A percentile compares a stretch with the other conserved stretches of the same genome.
Conservation (phyloP, 176 grass and related monocot genomes). For the Raddia distichophylla region DNA sequence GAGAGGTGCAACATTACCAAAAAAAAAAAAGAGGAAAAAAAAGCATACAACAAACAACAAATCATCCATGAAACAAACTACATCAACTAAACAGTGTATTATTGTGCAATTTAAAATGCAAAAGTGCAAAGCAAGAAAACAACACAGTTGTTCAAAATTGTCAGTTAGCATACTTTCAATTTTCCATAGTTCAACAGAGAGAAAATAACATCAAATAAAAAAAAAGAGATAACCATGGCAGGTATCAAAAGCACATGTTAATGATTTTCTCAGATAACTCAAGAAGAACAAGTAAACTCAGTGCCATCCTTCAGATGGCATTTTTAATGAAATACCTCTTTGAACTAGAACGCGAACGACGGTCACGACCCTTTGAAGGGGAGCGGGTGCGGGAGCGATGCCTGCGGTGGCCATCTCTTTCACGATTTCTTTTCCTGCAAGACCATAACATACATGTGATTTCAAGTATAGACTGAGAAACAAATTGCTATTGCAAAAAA, state of each 20-base stretch:
- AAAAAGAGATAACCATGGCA: neutral
- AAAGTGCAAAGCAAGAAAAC: neutral
- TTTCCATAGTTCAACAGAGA: neutral
- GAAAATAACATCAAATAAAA: neutral
- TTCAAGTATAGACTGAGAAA: neutral
- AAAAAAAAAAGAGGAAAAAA: conserved; percentile 2
- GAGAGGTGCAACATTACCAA: neutral
- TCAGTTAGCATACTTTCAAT: neutral
- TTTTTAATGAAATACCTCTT: conserved; percentile 60
- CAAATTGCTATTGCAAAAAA: neutral
- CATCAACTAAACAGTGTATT: neutral
- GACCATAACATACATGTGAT: conserved; percentile 9
- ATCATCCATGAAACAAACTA: neutral
- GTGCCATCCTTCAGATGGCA: neutral
- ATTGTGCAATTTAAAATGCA: neutral
- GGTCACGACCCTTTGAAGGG: conserved; percentile 65
- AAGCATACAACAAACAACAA: conserved; percentile 30
- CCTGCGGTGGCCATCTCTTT: conserved; percentile 65
- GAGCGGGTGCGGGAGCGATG: conserved; percentile 63
- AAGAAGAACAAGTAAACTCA: neutral
- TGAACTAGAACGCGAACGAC: conserved; percentile 71
- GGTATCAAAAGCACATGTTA: neutral
- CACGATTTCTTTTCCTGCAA: conserved; percentile 69
- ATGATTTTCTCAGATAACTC: neutral
- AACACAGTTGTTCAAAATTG: neutral